Conservation (phyloP, 129 eudicot genomes). For the Lactuca sativa region DNA sequence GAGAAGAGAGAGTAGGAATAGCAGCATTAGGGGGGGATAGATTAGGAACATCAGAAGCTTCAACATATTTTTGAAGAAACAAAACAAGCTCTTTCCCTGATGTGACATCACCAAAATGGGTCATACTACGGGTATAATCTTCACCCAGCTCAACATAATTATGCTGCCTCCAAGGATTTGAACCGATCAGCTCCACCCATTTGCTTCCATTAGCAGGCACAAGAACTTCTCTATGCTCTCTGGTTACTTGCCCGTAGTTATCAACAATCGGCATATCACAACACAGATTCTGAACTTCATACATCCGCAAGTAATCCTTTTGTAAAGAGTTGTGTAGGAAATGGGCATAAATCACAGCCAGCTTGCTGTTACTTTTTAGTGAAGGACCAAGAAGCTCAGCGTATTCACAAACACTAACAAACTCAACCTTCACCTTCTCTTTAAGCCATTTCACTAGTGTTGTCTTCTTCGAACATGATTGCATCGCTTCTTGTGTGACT, state of each 20-base stretch:
- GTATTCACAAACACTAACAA: conserved; percentile 33
- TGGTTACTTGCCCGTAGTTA: conserved; percentile 36
- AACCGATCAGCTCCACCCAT: conserved; percentile 50
- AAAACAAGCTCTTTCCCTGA: conserved; percentile 18
- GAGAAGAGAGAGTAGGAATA: conserved; percentile 44
- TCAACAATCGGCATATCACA: conserved; percentile 43
- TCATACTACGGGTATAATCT: conserved; percentile 31
- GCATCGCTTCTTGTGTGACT: conserved; percentile 32
- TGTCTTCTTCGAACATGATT: conserved; percentile 14
- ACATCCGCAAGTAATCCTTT: conserved; percentile 8
- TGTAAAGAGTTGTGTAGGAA: conserved; percentile 42
- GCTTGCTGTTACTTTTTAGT: conserved; percentile 17
- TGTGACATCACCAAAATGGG: conserved; percentile 26
- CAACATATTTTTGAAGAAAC: conserved; percentile 30
- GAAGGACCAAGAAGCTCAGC: conserved; percentile 26
- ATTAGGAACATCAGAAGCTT: conserved; percentile 48
- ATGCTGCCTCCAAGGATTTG: conserved; percentile 51
- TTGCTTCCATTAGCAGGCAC: conserved; percentile 57
- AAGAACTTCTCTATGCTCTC: conserved; percentile 29
- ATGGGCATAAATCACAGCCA: conserved; percentile 42
- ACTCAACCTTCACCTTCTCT: conserved; percentile 24
- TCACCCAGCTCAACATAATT: conserved; percentile 50
- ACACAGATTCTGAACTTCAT: conserved; percentile 24
- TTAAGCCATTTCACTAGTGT: conserved; percentile 38
- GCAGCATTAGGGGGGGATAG: conserved; percentile 46